Conservation (phyloP, 1,284 basidiomycete species). For the Marasmius oreades region DNA sequence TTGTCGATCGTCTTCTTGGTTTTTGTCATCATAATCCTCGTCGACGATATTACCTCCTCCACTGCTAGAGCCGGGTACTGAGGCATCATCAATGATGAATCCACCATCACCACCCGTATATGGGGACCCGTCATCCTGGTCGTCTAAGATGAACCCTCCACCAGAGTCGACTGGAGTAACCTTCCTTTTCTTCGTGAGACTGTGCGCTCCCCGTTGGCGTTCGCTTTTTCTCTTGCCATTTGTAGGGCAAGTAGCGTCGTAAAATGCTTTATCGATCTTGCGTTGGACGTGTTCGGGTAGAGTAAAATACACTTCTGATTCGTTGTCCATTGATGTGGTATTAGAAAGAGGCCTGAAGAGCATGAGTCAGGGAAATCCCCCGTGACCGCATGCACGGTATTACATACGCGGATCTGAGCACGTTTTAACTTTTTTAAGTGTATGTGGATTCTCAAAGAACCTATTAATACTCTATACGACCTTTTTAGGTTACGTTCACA, state of each 20-base stretch:
- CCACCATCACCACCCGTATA: too few relatives aligned
- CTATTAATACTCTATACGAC: constrained; percentile 2
- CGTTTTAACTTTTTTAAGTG: not conserved
- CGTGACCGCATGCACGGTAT: not conserved
- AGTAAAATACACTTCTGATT: not conserved
- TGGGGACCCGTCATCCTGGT: not conserved
- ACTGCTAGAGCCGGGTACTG: too few relatives aligned
- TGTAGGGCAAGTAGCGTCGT: not conserved
- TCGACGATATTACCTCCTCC: too few relatives aligned
- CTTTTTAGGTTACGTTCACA: constrained; percentile 39
- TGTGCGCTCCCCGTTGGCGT: not conserved
- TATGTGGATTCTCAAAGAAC: not conserved
- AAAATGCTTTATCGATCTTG: not conserved
- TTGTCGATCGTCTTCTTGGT: too few relatives aligned
- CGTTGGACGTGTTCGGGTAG: not conserved
- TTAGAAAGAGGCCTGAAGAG: too few relatives aligned
- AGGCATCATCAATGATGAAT: too few relatives aligned
- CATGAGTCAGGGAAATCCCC: too few relatives aligned
- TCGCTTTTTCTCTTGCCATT: not conserved
- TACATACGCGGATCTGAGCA: not conserved
- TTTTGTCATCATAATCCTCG: not conserved
- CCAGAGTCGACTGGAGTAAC: constrained; percentile 3
- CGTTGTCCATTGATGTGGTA: too few relatives aligned
- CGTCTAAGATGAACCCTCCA: constrained; percentile 7
- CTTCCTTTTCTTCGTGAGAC: not conserved